A percentile compares a stretch with the other conserved stretches of the same genome.
Conservation (phyloP, 2,329 filamentous ascomycete genomes). For the Alternaria sp. region DNA sequence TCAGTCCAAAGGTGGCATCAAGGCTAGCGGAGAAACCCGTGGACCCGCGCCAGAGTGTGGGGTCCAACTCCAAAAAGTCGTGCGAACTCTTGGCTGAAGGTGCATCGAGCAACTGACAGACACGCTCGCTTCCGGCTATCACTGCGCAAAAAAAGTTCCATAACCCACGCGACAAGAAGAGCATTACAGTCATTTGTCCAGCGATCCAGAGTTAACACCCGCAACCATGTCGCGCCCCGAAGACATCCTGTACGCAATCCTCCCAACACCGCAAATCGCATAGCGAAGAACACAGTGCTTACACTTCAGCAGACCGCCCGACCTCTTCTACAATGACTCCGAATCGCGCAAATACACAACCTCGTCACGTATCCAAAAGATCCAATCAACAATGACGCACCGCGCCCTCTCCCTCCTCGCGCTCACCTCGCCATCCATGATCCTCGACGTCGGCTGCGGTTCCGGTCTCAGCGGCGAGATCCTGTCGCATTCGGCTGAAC, state of each 20-base stretch:
- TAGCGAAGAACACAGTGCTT: not conserved
- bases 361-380: slow-evolving; percentile 90
- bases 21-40: slow-evolving; percentile 21
- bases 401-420: slow-evolving; percentile 91
- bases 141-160: not conserved
- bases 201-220: slow-evolving; percentile 3
- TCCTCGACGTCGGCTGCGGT: slow-evolving; percentile 96
- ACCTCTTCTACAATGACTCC: slow-evolving; percentile 95
- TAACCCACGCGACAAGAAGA: not conserved
- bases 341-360: slow-evolving; percentile 98
- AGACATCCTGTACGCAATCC: slow-evolving; percentile 76
- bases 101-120: not conserved
- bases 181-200: not conserved
- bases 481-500: slow-evolving; percentile 71
- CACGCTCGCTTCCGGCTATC: not conserved
- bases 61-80: slow-evolving; percentile 34
- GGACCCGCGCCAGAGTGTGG: slow-evolving; percentile 24
- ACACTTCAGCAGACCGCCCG: slow-evolving; percentile 71
- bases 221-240: slow-evolving; percentile 92
- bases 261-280: slow-evolving; percentile 8
- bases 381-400: slow-evolving; percentile 93
- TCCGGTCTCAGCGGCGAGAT: slow-evolving; percentile 95
- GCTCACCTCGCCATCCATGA: slow-evolving; percentile 78
- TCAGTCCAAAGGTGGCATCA: slow-evolving; percentile 35
- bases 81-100: slow-evolving; percentile 23